Percentiles rank a stretch among this genome's conserved stretches.
phyloP scores from a whole-genome alignment of 2,329 filamentous ascomycete genomes.

The Arthrobotrys entomopaga region DNA sequence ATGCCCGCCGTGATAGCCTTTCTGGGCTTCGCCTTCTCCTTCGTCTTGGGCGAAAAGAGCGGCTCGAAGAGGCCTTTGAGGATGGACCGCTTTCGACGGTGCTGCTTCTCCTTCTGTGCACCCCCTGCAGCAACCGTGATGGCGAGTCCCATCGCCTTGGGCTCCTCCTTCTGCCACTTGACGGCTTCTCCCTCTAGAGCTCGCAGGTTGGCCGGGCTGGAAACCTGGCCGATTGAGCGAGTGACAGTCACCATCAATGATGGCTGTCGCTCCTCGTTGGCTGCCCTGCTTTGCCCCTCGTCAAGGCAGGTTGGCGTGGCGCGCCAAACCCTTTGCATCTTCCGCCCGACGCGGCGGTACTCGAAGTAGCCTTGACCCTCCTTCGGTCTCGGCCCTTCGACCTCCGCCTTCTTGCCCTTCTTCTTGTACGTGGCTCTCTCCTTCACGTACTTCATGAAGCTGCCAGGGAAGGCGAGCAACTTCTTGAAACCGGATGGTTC shows the following conservation, averaged over 20 bases:
- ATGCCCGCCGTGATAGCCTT: too few relatives aligned
- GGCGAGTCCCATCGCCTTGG: too few relatives aligned
- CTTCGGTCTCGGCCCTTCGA: background rate
- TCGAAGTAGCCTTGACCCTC: background rate
- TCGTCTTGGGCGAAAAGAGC: constrained; percentile 1
- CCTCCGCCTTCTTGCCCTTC: background rate
- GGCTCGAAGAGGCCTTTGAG: constrained; percentile 20
- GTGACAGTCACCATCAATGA: background rate
- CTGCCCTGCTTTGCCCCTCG: too few relatives aligned
- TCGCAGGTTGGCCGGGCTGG: background rate
- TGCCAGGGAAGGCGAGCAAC: background rate
- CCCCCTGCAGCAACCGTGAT: too few relatives aligned
- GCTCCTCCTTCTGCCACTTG: too few relatives aligned
- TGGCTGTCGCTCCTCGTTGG: too few relatives aligned
- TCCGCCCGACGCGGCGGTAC: background rate
- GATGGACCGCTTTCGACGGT: constrained; percentile 31
- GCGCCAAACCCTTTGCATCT: background rate
- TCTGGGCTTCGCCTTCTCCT: background rate
- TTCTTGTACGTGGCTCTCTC: background rate
- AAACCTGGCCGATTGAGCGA: background rate
- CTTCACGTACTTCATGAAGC: background rate
- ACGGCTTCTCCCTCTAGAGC: too few relatives aligned
- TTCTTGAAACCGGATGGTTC: background rate
- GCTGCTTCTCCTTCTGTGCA: constrained; percentile 12
- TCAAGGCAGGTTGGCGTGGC: background rate